Percentiles rank a stretch among this genome's conserved stretches.
phyloP scores from a whole-genome alignment of 768 basidiomycete genomes.

The Tephrocybe sp. region DNA sequence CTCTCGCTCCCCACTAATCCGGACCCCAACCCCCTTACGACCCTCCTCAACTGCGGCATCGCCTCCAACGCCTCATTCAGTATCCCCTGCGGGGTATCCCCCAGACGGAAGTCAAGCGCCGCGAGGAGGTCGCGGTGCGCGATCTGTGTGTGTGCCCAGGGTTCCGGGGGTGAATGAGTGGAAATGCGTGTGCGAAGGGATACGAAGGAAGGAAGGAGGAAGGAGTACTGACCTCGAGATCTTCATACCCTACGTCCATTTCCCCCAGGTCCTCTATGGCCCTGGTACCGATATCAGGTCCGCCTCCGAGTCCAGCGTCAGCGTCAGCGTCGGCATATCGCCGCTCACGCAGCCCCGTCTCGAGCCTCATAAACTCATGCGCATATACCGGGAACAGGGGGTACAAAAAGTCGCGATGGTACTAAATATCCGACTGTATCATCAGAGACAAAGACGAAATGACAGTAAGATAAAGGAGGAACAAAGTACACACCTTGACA shows the following conservation, averaged over 20 bases:
- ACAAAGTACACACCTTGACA: constrained; percentile 45
- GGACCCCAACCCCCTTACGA: constrained; percentile 12
- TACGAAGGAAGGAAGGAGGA: neutral
- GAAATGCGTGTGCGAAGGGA: neutral
- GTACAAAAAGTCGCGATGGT: constrained; percentile 59
- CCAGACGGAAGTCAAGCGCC: constrained; percentile 45
- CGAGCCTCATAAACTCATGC: constrained; percentile 44
- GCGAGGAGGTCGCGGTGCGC: constrained; percentile 56
- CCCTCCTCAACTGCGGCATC: constrained; percentile 45
- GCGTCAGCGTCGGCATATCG: too few relatives aligned
- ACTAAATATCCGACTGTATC: constrained; percentile 29
- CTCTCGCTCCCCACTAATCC: neutral
- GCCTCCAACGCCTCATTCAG: constrained; percentile 59
- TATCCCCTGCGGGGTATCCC: constrained; percentile 51
- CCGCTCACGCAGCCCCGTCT: constrained; percentile 36
- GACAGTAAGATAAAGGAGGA: neutral
- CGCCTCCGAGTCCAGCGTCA: too few relatives aligned
- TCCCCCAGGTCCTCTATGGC: too few relatives aligned
- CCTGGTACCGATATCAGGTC: too few relatives aligned
- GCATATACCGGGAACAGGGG: constrained; percentile 54
- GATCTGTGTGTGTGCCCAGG: constrained; percentile 33
- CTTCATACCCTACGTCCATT: constrained; percentile 40
- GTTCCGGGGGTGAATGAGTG: neutral
- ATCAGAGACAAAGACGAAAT: neutral
- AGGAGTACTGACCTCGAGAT: constrained; percentile 47